Evolutionary conservation across 73 alveolate genomes (phyloP), one percentile per base, ranked within the genome.

Genomic region (Symbiodinium pilosum): DNA sequence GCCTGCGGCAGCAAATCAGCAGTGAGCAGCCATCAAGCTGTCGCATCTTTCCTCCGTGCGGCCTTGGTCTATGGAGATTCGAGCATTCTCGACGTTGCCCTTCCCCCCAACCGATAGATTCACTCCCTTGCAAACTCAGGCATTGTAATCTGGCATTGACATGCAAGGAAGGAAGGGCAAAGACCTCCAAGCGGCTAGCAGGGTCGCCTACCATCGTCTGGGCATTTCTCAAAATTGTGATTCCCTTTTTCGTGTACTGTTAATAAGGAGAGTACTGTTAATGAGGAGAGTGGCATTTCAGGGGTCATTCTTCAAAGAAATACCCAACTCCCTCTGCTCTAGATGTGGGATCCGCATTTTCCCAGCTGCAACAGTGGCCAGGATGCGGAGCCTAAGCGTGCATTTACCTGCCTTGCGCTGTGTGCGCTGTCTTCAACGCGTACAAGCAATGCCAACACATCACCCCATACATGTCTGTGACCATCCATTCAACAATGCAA

Each of bases 361-460:
- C 81, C 81, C 81, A n/a, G 81, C 81, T 64, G 81, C 81, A 64
- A 64, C 81, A 64, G 39, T 28, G 38, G 81, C 81, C 81, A 64
- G 81, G 81, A 64, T 64, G 81, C 81, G 81, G 81, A 64, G 34
- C 81, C 81, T 64, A 38, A 28, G 30, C 59, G 14, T 47, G 59
- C 59, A 47, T 38, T 64, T 18, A 8, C 3, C 81, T 20, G 81
- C 81, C 38, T 24, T 30, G 81, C 81, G n/a, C n/a, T n/a, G n/a
- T n/a, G n/a, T n/a, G n/a, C n/a, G n/a, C n/a, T n/a, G n/a, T n/a
- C n/a, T n/a, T n/a, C n/a, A n/a, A n/a, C n/a, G n/a, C n/a, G n/a
- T n/a, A n/a, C n/a, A n/a, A n/a, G n/a, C n/a, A n/a, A n/a, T n/a
- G n/a, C n/a, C n/a, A n/a, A n/a, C n/a, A n/a, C n/a, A n/a, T n/a